phyloP scores from a whole-genome alignment of 106 monocot species.

The Allium fistulosum region DNA sequence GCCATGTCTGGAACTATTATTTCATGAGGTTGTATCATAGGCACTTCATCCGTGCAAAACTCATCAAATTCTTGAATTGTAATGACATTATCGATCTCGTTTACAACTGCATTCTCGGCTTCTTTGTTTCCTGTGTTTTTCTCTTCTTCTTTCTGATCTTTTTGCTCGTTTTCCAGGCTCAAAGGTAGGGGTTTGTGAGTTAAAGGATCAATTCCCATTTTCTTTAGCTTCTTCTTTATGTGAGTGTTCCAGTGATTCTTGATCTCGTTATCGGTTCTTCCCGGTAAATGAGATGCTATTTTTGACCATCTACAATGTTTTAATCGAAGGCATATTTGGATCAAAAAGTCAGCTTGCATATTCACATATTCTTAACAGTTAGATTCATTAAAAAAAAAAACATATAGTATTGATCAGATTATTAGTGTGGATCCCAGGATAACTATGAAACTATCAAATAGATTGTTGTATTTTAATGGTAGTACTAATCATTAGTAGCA shows the following conservation, averaged over 20 bases:
- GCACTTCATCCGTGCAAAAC: slow-evolving; percentile 51
- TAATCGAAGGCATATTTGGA: too few species aligned
- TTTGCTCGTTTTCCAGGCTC: neutral
- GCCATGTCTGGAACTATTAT: slow-evolving; percentile 13
- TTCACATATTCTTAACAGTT: too few species aligned
- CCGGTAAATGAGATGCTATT: slow-evolving; percentile 62
- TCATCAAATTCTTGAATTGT: neutral
- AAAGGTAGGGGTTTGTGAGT: slow-evolving; percentile 46
- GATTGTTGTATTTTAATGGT: too few species aligned
- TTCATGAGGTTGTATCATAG: slow-evolving; percentile 33
- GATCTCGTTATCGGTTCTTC: slow-evolving; percentile 83
- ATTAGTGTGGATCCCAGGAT: too few species aligned
- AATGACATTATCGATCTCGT: neutral
- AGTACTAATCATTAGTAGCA: too few species aligned
- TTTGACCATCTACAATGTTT: slow-evolving; percentile 52
- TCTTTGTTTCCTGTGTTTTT: neutral
- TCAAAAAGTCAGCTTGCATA: neutral
- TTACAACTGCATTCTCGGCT: neutral
- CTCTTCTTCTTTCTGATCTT: too few species aligned
- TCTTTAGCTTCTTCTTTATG: slow-evolving; percentile 85
- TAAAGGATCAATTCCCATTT: slow-evolving; percentile 70
- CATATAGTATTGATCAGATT: too few species aligned
- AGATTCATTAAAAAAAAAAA: too few species aligned
- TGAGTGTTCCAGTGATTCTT: slow-evolving; percentile 91
- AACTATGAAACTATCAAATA: too few species aligned